Conservation (phyloP, 768 basidiomycete species). For the Agaricus subrufescens region DNA sequence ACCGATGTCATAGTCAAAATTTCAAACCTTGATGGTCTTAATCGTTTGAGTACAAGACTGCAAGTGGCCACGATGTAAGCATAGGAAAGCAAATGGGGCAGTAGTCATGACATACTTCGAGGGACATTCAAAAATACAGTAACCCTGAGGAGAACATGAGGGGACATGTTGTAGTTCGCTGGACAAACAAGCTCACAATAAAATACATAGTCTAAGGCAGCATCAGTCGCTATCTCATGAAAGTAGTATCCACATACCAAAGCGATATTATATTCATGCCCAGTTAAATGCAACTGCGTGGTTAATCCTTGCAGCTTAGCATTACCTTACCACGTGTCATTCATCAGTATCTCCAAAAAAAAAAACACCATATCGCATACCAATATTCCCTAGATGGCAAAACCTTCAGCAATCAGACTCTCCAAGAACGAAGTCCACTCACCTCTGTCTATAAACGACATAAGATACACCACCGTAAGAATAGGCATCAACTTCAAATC, state of each 20-base stretch:
- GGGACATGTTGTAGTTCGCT: background rate
- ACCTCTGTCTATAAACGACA: constrained; percentile 65
- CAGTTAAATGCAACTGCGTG: constrained; percentile 49
- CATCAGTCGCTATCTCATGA: background rate
- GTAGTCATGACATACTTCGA: constrained; percentile 44
- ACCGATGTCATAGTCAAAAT: background rate
- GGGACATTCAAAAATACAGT: constrained; percentile 64
- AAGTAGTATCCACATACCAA: constrained; percentile 32
- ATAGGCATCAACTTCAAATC: constrained; percentile 57
- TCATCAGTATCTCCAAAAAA: background rate
- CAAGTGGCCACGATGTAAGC: background rate
- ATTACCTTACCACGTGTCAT: constrained; percentile 39
- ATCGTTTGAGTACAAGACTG: constrained; percentile 53
- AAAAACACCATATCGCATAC: constrained; percentile 21
- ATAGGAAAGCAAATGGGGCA: background rate
- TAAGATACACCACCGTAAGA: constrained; percentile 53
- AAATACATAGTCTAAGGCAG: constrained; percentile 60
- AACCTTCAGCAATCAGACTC: background rate
- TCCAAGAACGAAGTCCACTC: constrained; percentile 7
- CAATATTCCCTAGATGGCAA: constrained; percentile 47
- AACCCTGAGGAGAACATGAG: constrained; percentile 33
- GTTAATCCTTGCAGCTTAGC: constrained; percentile 61
- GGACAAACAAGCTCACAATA: constrained; percentile 39
- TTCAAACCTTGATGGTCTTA: constrained; percentile 56
- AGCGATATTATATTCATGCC: constrained; percentile 62